Evolutionary conservation across 352 stramenopile genomes (phyloP).

Genomic region (Pythium brassicae): DNA sequence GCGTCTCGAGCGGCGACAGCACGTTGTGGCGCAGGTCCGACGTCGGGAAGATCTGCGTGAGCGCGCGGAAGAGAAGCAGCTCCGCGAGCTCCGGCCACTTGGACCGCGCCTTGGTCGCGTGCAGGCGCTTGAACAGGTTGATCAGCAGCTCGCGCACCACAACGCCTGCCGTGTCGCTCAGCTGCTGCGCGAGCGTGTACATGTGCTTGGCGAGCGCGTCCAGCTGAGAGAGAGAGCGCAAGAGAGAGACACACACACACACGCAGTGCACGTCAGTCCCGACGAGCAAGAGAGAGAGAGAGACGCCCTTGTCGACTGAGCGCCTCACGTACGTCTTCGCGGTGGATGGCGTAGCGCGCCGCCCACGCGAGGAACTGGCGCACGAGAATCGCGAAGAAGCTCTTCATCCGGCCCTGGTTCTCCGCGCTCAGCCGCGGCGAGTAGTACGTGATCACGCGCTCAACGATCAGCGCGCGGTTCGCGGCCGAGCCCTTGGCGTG

Average conservation of each 20-base stretch:
- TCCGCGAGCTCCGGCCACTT: constrained; percentile 87
- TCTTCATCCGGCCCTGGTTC: constrained; percentile 96
- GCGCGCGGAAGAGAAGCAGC: constrained; percentile 86
- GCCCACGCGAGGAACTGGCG: constrained; percentile 91
- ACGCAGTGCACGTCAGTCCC: too few species aligned
- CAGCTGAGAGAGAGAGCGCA: constrained; percentile 60
- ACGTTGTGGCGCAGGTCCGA: constrained; percentile 95
- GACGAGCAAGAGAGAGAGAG: not conserved
- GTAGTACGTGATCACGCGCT: constrained; percentile 92
- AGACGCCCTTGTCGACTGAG: constrained; percentile 5
- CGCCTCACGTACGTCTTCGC: constrained; percentile 43
- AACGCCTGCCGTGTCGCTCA: constrained; percentile 82
- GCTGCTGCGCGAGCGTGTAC: constrained; percentile 89
- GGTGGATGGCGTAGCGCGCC: constrained; percentile 65
- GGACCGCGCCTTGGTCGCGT: constrained; percentile 70
- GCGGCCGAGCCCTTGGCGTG: constrained; percentile 78
- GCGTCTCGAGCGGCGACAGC: constrained; percentile 88
- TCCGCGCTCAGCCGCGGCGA: constrained; percentile 91
- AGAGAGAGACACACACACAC: constrained; percentile 8
- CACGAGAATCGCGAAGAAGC: constrained; percentile 94
- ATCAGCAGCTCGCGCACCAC: constrained; percentile 88
- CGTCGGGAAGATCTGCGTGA: constrained; percentile 90
- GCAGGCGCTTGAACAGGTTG: constrained; percentile 88
- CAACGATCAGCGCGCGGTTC: constrained; percentile 84
- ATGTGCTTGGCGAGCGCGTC: constrained; percentile 81